These are phyloP conservation scores for Pestalotiopsis sp. DNA, from an alignment of 2,329 filamentous ascomycete genomes.

Conservation along the genomic window DNA sequence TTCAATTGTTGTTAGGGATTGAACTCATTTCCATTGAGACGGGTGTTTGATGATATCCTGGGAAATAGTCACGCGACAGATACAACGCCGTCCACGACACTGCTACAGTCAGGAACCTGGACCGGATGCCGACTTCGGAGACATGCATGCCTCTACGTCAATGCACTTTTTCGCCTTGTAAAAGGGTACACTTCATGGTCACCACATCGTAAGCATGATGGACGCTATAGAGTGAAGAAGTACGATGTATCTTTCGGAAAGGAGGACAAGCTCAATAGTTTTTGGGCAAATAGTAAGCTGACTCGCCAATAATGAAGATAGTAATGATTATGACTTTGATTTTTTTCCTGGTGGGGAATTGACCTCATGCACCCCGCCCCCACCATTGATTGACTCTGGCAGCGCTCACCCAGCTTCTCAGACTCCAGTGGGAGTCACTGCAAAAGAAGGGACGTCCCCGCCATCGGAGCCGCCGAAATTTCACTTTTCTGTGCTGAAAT, in stretches of 20 bases:
- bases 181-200: neutral
- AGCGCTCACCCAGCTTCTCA: neutral
- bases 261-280: neutral
- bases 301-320: neutral
- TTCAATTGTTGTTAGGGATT: too few species aligned
- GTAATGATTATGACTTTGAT: neutral
- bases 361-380: slow-evolving; percentile 8
- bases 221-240: neutral
- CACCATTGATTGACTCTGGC: neutral
- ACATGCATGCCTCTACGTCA: neutral
- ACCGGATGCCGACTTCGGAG: neutral
- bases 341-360: slow-evolving; percentile 7
- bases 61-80: neutral
- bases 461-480: slow-evolving; percentile 8
- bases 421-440: neutral
- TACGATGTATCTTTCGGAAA: neutral
- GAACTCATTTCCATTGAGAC: too few species aligned
- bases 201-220: neutral
- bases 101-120: neutral
- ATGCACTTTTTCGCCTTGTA: neutral
- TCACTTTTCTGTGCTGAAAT: neutral
- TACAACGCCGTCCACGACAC: neutral
- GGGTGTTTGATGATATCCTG: too few species aligned
- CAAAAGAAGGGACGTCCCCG: neutral
- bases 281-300: neutral